Evolutionary conservation across 2,329 filamentous ascomycete genomes (phyloP).

Genomic region (Arthroderma uncinatum): DNA sequence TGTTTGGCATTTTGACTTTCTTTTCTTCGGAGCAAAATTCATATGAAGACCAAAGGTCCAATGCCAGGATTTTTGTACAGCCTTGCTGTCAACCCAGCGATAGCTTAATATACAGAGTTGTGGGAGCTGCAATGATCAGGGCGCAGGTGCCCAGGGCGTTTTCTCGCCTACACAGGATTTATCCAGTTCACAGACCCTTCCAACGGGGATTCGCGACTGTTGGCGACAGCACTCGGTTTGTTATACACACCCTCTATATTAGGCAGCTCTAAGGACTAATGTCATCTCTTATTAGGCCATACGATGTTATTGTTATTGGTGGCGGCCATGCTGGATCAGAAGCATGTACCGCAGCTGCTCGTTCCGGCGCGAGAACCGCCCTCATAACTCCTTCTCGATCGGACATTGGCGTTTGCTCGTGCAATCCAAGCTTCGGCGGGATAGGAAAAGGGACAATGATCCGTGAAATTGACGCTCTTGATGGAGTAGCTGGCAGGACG

Average conservation of each 20-base stretch:
- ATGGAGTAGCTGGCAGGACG: constrained; percentile 75
- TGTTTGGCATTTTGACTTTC: neutral
- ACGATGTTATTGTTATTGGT: constrained; percentile 90
- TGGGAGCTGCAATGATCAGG: constrained; percentile 24
- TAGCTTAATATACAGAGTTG: neutral
- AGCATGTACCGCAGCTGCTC: constrained; percentile 80
- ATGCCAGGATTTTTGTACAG: neutral
- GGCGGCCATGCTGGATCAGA: constrained; percentile 93
- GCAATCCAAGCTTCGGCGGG: constrained; percentile 95
- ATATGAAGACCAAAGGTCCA: neutral
- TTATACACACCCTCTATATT: neutral
- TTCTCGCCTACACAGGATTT: constrained; percentile 20
- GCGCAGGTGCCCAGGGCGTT: constrained; percentile 22
- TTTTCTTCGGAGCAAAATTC: neutral
- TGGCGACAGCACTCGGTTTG: constrained; percentile 28
- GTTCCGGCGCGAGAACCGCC: constrained; percentile 77
- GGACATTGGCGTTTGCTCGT: constrained; percentile 89
- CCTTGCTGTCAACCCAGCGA: neutral
- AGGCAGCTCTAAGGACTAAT: constrained; percentile 6
- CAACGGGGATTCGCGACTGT: constrained; percentile 32
- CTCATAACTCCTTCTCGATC: constrained; percentile 78
- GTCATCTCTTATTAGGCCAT: constrained; percentile 42
- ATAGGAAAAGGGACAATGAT: constrained; percentile 97
- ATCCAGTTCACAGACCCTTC: constrained; percentile 16
- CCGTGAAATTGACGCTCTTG: constrained; percentile 86